Conservation (phyloP, 2,329 filamentous ascomycete genomes). For the Penicillium sclerotiorum region DNA sequence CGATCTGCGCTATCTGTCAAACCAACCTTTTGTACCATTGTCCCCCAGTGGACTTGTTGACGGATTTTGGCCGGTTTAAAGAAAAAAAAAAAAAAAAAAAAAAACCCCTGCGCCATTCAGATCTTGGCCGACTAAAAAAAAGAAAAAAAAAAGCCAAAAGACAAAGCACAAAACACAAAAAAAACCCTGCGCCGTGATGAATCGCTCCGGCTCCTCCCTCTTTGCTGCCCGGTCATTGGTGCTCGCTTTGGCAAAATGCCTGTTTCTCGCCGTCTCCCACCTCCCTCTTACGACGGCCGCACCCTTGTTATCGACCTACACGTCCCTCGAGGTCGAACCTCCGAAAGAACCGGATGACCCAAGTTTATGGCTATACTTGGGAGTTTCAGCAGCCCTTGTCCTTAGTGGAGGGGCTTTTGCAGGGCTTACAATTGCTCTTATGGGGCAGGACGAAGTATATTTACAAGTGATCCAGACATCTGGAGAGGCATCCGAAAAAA, state of each 20-base stretch:
- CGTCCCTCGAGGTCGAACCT: constrained; percentile 37
- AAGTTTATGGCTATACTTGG: constrained; percentile 77
- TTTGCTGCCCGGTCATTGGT: constrained; percentile 42
- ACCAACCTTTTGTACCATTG: no score
- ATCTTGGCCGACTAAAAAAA: no score
- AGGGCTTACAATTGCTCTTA: constrained; percentile 72
- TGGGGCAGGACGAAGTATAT: constrained; percentile 90
- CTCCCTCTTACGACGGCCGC: constrained; percentile 43
- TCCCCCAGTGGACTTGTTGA: no score
- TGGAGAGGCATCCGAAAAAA: constrained; percentile 79
- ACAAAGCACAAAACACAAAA: no score
- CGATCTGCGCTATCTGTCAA: no score
- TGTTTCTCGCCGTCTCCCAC: constrained; percentile 40
- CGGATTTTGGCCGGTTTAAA: no score
- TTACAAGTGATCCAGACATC: constrained; percentile 91
- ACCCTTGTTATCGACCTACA: constrained; percentile 32
- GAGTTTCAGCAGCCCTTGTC: constrained; percentile 77
- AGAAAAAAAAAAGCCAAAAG: no score
- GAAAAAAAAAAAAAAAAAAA: no score
- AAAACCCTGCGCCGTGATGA: constrained; percentile 8
- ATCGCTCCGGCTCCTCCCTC: background rate
- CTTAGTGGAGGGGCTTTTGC: constrained; percentile 91
- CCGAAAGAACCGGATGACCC: constrained; percentile 61
- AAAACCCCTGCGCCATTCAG: no score
- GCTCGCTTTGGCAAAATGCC: constrained; percentile 45